Evolutionary conservation across 768 basidiomycete genomes (phyloP).

Genomic region (Russula vinacea): DNA sequence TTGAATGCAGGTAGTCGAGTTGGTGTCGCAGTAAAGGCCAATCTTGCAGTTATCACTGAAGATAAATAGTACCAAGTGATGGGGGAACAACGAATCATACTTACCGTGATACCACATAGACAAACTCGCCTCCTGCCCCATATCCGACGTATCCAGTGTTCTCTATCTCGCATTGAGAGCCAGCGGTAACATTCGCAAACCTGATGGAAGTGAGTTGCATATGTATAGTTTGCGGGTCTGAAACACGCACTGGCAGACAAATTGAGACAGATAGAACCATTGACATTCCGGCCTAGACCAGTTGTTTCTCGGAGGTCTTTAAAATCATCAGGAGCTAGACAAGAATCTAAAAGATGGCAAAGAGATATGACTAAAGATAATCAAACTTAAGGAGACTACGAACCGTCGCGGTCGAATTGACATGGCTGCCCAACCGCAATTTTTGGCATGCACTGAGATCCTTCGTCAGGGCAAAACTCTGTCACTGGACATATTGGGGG

Average conservation of each 20-base stretch:
- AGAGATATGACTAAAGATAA: slow-evolving; percentile 6
- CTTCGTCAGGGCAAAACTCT: slow-evolving; percentile 84
- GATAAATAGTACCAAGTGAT: slow-evolving; percentile 8
- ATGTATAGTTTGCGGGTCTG: not conserved
- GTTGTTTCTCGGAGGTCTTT: slow-evolving; percentile 59
- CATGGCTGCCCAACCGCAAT: slow-evolving; percentile 64
- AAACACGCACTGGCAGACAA: slow-evolving; percentile 68
- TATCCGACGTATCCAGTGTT: slow-evolving; percentile 80
- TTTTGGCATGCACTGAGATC: slow-evolving; percentile 59
- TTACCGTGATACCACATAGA: slow-evolving; percentile 80
- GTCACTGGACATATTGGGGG: slow-evolving; percentile 61
- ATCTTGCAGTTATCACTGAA: slow-evolving; percentile 66
- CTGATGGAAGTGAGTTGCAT: slow-evolving; percentile 38
- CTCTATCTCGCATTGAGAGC: slow-evolving; percentile 63
- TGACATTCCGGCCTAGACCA: slow-evolving; percentile 67
- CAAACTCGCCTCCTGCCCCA: slow-evolving; percentile 53
- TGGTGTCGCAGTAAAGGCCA: slow-evolving; percentile 74
- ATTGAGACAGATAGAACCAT: slow-evolving; percentile 82
- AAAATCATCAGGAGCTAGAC: slow-evolving; percentile 64
- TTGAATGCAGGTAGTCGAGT: slow-evolving; percentile 53
- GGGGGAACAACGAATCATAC: not conserved
- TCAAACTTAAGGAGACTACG: slow-evolving; percentile 27
- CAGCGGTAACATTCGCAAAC: slow-evolving; percentile 74
- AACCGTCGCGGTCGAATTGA: slow-evolving; percentile 86
- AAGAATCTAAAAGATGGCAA: slow-evolving; percentile 57